Percentiles rank a stretch among this genome's conserved stretches.
phyloP scores from a whole-genome alignment of 2,329 filamentous ascomycete genomes.

The Nannizziopsis barbatae region DNA sequence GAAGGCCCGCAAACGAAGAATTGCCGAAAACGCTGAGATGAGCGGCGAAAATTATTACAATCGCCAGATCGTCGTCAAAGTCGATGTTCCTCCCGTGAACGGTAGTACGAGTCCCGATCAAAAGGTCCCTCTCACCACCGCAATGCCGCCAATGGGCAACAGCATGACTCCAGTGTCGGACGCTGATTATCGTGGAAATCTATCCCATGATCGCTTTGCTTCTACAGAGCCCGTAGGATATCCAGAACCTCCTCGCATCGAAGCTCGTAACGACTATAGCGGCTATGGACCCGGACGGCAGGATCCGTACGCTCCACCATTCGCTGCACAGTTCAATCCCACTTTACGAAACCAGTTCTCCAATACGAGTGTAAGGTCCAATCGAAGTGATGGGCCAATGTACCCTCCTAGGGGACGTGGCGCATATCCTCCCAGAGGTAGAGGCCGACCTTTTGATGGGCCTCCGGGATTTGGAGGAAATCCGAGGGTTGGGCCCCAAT shows the following conservation, averaged over 20 bases:
- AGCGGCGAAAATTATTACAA: slow-evolving; percentile 87
- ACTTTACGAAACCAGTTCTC: slow-evolving; percentile 38
- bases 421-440: slow-evolving; percentile 38
- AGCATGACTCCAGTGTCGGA: neutral
- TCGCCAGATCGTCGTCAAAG: slow-evolving; percentile 40
- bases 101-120: slow-evolving; percentile 22
- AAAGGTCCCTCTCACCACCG: neutral
- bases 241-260: slow-evolving; percentile 13
- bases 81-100: slow-evolving; percentile 43
- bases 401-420: slow-evolving; percentile 48
- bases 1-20: slow-evolving; percentile 84
- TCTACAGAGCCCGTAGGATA: slow-evolving; percentile 20
- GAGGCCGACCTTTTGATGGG: slow-evolving; percentile 30
- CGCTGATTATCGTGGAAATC: neutral
- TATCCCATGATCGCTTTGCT: slow-evolving; percentile 18
- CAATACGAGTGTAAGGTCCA: slow-evolving; percentile 36
- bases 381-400: slow-evolving; percentile 31
- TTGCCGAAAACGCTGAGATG: slow-evolving; percentile 93
- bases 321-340: slow-evolving; percentile 34
- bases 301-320: slow-evolving; percentile 21
- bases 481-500: slow-evolving; percentile 24
- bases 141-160: neutral
- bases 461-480: slow-evolving; percentile 30
- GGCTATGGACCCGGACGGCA: slow-evolving; percentile 32
- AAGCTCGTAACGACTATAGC: slow-evolving; percentile 31